Evolutionary conservation across 2,329 filamentous ascomycete species (phyloP).

Genomic region (Aspergillus aculeatinus): DNA sequence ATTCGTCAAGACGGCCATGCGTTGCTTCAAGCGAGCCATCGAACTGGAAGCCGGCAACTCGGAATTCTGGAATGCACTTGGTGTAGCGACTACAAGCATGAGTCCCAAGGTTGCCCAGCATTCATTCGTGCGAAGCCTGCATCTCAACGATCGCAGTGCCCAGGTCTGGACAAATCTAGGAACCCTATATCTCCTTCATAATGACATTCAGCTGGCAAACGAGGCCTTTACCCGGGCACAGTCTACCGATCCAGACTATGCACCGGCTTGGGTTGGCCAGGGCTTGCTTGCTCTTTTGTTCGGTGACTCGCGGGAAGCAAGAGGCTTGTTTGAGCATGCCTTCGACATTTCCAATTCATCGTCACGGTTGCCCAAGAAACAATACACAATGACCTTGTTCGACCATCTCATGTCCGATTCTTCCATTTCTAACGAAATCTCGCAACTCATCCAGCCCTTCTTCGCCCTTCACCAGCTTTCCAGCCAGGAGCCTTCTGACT

Average conservation of each 20-base stretch:
- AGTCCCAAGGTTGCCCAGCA: constrained; percentile 90
- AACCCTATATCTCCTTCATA: constrained; percentile 78
- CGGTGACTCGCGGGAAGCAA: constrained; percentile 73
- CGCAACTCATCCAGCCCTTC: constrained; percentile 74
- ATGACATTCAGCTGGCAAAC: constrained; percentile 82
- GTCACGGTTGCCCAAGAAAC: constrained; percentile 68
- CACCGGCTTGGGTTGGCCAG: constrained; percentile 91
- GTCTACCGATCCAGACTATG: constrained; percentile 90
- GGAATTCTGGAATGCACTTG: constrained; percentile 96
- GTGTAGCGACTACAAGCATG: constrained; percentile 81
- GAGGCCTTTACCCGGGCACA: constrained; percentile 87
- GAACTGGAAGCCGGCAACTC: constrained; percentile 91
- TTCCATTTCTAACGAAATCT: constrained; percentile 53
- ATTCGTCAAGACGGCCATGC: constrained; percentile 77
- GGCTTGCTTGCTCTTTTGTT: constrained; percentile 77
- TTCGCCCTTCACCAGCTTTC: constrained; percentile 84
- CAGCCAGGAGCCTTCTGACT: constrained; percentile 66
- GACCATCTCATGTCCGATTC: constrained; percentile 69
- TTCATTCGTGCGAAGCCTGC: constrained; percentile 86
- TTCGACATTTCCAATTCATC: constrained; percentile 87
- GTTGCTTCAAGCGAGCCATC: constrained; percentile 92
- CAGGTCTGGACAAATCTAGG: constrained; percentile 90
- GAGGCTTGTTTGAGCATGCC: constrained; percentile 85
- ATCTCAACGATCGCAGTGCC: constrained; percentile 83
- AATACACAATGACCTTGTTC: constrained; percentile 79